Conservation (phyloP, 805 yeast genomes). For the Metschnikowia matae region DNA sequence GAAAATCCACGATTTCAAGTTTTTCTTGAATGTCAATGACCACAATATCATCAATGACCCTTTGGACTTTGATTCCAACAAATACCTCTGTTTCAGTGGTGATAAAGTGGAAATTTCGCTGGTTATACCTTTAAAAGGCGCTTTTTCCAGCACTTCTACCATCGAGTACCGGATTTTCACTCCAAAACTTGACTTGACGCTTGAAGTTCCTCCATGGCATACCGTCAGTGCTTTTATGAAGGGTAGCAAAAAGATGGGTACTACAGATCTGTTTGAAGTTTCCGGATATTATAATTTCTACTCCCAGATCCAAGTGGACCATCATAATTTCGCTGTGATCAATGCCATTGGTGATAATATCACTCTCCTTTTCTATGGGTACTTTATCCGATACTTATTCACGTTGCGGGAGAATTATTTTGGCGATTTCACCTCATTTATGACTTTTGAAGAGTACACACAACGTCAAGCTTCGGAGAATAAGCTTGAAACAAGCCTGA, state of each 20-base stretch:
- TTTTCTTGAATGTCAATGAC: conserved; percentile 80
- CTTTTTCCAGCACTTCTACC: conserved; percentile 48
- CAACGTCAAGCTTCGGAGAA: conserved; percentile 4
- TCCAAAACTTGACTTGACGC: conserved; percentile 53
- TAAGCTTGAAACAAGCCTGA: background rate
- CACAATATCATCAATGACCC: conserved; percentile 87
- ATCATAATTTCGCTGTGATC: conserved; percentile 66
- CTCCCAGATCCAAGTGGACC: conserved; percentile 55
- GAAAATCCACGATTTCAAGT: conserved; percentile 50
- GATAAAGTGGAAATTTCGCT: conserved; percentile 45
- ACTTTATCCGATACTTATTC: conserved; percentile 68
- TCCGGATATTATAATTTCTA: conserved; percentile 64
- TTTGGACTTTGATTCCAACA: conserved; percentile 74
- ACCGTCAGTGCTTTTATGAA: conserved; percentile 70
- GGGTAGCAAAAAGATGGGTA: conserved; percentile 57
- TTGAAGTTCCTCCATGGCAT: conserved; percentile 91
- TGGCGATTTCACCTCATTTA: conserved; percentile 80
- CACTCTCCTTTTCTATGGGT: conserved; percentile 73
- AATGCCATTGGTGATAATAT: conserved; percentile 64
- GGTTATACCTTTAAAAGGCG: conserved; percentile 55
- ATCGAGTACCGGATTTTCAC: conserved; percentile 52
- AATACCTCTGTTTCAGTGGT: conserved; percentile 72
- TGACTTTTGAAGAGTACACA: conserved; percentile 75
- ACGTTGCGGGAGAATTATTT: conserved; percentile 82
- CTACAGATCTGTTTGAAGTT: conserved; percentile 56